These are phyloP conservation scores for Escovopsis sp. DNA, from an alignment of 2,329 filamentous ascomycete species.

Conservation along the genomic window DNA sequence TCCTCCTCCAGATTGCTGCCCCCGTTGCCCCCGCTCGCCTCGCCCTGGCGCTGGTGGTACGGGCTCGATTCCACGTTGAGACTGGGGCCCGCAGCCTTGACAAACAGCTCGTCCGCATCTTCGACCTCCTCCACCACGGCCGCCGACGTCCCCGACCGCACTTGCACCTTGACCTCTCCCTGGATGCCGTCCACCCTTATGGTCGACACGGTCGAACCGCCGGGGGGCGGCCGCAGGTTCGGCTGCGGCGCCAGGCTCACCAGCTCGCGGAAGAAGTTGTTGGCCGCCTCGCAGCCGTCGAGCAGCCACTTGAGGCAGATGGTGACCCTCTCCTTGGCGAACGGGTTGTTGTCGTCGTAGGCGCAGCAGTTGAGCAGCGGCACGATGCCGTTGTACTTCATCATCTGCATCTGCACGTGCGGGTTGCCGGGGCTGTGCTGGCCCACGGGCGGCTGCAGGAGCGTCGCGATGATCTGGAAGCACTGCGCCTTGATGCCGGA, in stretches of 20 bases:
- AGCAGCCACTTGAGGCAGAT: conserved; percentile 76
- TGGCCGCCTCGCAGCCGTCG: conserved; percentile 60
- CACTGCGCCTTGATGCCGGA: conserved; percentile 79
- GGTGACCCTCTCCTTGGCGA: conserved; percentile 81
- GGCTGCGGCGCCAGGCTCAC: conserved; percentile 30
- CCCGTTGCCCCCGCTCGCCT: no score
- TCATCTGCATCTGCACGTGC: conserved; percentile 75
- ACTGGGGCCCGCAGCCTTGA: no score
- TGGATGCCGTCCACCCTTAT: conserved; percentile 40
- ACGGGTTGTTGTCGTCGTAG: conserved; percentile 87
- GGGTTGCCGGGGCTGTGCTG: conserved; percentile 48
- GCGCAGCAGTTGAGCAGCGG: conserved; percentile 77
- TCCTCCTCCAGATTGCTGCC: conserved; percentile 25
- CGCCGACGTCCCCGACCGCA: conserved; percentile 19
- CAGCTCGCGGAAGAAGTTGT: conserved; percentile 54
- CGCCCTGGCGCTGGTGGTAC: no score
- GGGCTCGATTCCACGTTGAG: no score
- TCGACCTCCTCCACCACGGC: no score
- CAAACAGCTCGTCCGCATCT: no score
- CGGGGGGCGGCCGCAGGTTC: conserved; percentile 20
- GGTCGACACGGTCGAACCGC: conserved; percentile 24
- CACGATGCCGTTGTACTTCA: conserved; percentile 73
- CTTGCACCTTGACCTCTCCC: conserved; percentile 41
- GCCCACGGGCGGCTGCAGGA: conserved; percentile 67
- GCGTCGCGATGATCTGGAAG: conserved; percentile 73